Base-by-base conservation (phyloP, 2,329 filamentous ascomycete genomes). In the Botrytis fragariae region DNA sequence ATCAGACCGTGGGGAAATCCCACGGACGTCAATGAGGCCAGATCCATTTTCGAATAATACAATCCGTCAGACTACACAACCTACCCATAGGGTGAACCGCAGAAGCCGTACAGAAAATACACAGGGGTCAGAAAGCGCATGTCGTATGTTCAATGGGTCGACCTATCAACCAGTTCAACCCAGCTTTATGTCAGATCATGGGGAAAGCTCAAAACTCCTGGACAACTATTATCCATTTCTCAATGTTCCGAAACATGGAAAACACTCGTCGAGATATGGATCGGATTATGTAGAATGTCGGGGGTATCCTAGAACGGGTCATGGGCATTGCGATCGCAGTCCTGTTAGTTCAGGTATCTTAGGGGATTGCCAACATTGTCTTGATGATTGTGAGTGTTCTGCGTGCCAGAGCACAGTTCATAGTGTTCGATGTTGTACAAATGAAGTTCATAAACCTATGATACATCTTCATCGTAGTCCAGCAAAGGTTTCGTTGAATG, bases 361-460 rank as follows among this genome's bases (percentile, higher is more conserved):
- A 62, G 79, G 78, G 39, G 74, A 76, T 65, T 80, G 79, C 37
- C 78, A 80, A 67, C 78, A 80, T 62, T 80, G 77, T 54, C 74
- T 77, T 39, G 76, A 80, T 63, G 78, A 79, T 65, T 80, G 77
- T 57, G 74, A 75, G 25, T 79, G 77, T 71, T 65, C 44, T 42
- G 75, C 78, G 16, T 79, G 78, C 51, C 76, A 76, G 72, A 76
- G 72, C 42, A 77, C 78, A 4, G 64, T 75, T 63, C 78, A 79
- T 59, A 76, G 63, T 68, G 77, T 79, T n/a, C 54, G 78, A 63
- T 79, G 78, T 59, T 79, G 77, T 39, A 69, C 74, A 16, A 75
- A 79, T 68, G 59, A 69, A 25, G 74, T 77, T 62, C 78, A 79
- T 60, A 63, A 74, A n/a, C 61, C 75, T 22, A 74, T 76, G 35